Evolutionary conservation across 2,329 filamentous ascomycete genomes (phyloP).

Genomic region (Amauroascus verrucosus): DNA sequence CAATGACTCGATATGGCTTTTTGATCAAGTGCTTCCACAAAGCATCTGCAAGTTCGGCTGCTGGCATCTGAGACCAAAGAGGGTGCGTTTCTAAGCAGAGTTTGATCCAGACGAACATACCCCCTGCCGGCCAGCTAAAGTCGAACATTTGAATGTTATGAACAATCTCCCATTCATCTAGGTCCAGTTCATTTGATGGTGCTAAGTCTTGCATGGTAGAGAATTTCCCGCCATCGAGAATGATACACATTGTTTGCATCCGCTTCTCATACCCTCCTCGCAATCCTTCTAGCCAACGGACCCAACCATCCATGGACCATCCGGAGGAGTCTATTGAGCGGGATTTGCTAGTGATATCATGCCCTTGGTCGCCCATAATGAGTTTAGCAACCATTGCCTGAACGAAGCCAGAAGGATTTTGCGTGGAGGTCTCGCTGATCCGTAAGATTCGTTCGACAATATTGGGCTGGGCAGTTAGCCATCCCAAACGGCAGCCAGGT

Average conservation of each 20-base stretch:
- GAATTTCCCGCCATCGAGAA: slow-evolving; percentile 58
- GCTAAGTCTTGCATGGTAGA: slow-evolving; percentile 41
- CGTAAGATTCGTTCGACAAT: slow-evolving; percentile 64
- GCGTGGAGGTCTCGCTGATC: slow-evolving; percentile 66
- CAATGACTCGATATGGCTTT: slow-evolving; percentile 59
- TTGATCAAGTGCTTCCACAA: slow-evolving; percentile 62
- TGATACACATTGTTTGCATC: slow-evolving; percentile 67
- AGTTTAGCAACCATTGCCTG: slow-evolving; percentile 71
- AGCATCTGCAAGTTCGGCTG: slow-evolving; percentile 50
- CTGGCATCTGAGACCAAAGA: slow-evolving; percentile 48
- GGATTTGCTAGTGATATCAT: slow-evolving; percentile 35
- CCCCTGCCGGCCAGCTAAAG: slow-evolving; percentile 70
- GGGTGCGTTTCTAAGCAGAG: slow-evolving; percentile 65
- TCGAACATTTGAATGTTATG: slow-evolving; percentile 63
- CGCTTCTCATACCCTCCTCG: slow-evolving; percentile 74
- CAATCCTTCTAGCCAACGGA: slow-evolving; percentile 79
- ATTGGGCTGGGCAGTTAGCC: slow-evolving; percentile 75
- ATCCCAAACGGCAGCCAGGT: slow-evolving; percentile 79
- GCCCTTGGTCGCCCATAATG: slow-evolving; percentile 58
- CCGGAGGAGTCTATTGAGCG: slow-evolving; percentile 45
- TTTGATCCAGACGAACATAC: slow-evolving; percentile 85
- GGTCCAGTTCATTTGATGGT: slow-evolving; percentile 21
- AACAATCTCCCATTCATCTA: slow-evolving; percentile 62
- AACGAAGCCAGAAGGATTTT: slow-evolving; percentile 81
- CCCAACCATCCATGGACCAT: slow-evolving; percentile 79